These are phyloP conservation scores for Yarrowia hollandica DNA, from an alignment of 805 yeast species.

Conservation along the genomic window DNA sequence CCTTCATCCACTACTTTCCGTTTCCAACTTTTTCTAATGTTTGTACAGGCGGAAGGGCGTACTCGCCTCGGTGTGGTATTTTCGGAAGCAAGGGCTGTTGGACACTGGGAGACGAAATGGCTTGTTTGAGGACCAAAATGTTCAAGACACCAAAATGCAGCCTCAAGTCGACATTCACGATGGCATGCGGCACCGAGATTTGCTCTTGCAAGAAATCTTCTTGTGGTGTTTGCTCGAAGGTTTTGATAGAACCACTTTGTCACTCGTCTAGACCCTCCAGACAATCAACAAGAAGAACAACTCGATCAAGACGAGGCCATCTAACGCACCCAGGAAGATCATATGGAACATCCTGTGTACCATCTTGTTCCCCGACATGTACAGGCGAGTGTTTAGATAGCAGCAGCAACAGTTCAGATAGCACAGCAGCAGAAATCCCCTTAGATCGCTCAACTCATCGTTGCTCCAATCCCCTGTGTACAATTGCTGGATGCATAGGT, in stretches of 20 bases:
- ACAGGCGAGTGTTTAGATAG: neutral
- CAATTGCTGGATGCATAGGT: neutral
- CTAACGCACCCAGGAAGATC: neutral
- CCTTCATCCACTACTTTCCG: conserved; percentile 14
- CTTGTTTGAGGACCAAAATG: neutral
- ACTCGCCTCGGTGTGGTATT: conserved; percentile 13
- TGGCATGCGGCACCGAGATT: conserved; percentile 5
- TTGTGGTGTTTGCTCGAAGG: neutral
- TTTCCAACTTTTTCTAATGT: neutral
- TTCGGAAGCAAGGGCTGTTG: neutral
- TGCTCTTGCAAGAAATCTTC: neutral
- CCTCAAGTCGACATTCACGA: neutral
- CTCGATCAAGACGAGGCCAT: neutral
- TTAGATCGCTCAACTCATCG: neutral
- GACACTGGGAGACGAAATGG: conserved; percentile 4
- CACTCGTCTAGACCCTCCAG: too few relatives aligned
- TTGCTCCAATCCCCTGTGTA: neutral
- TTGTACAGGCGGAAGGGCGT: neutral
- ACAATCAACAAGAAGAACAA: neutral
- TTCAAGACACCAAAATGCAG: conserved; percentile 5
- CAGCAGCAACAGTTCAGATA: neutral
- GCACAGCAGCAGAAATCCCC: neutral
- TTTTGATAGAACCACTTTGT: too few relatives aligned
- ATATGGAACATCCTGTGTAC: neutral
- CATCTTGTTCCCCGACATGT: neutral